Conservation (phyloP, 306 rosid genomes). For the Ceratonia siliqua region DNA sequence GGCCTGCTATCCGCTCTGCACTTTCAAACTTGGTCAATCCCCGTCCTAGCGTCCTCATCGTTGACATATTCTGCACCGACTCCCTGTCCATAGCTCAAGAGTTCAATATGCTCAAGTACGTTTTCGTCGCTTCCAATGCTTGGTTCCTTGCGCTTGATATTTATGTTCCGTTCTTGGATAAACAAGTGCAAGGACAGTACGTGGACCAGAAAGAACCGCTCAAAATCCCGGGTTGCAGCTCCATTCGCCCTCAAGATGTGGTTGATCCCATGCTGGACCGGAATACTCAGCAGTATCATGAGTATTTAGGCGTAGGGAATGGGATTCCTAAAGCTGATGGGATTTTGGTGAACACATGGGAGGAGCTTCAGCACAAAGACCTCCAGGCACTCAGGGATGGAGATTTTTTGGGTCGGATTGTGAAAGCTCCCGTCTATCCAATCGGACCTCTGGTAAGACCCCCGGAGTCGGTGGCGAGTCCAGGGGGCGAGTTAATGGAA, state of each 20-base stretch:
- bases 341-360: slow-evolving; percentile 49
- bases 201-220: slow-evolving; percentile 33
- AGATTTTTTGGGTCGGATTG: neutral
- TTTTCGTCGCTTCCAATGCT: slow-evolving; percentile 15
- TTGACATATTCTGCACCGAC: neutral
- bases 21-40: neutral
- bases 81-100: slow-evolving; percentile 27
- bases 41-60: neutral
- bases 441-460: slow-evolving; percentile 45
- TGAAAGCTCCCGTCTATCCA: slow-evolving; percentile 27
- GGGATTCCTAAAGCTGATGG: slow-evolving; percentile 28
- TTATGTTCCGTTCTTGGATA: slow-evolving; percentile 20
- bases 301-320: neutral
- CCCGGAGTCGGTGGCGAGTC: neutral
- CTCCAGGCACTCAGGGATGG: slow-evolving; percentile 23
- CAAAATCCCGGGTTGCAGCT: slow-evolving; percentile 36
- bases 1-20: neutral
- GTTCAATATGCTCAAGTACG: neutral
- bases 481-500: neutral
- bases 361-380: slow-evolving; percentile 27
- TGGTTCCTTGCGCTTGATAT: slow-evolving; percentile 25
- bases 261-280: slow-evolving; percentile 37
- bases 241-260: slow-evolving; percentile 23
- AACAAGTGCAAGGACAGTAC: slow-evolving; percentile 38
- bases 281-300: slow-evolving; percentile 27